A percentile compares a stretch with the other conserved stretches of the same genome.
Evolutionary conservation across 2,329 filamentous ascomycete genomes (phyloP).

Genomic region (Plenodomus tracheiphilus): DNA sequence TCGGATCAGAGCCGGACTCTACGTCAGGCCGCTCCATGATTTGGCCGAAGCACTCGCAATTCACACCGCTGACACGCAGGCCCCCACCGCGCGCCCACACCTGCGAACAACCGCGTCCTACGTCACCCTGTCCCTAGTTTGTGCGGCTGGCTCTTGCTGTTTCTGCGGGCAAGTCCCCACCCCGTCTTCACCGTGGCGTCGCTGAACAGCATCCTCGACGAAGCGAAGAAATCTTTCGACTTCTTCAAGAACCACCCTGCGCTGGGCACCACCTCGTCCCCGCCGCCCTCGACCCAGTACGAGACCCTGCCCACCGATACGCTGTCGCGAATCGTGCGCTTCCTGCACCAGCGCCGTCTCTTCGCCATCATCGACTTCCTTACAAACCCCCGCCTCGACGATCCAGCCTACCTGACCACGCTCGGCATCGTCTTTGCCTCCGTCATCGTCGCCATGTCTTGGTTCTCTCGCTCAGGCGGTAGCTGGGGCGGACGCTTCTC

Average conservation of each 20-base stretch:
- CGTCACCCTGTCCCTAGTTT: conserved; percentile 15
- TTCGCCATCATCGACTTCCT: conserved; percentile 27
- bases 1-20: conserved; percentile 1
- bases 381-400: conserved; percentile 37
- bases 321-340: too few species aligned
- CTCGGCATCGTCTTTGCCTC: conserved; percentile 43
- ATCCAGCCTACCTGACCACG: conserved; percentile 37
- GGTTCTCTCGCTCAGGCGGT: conserved; percentile 51
- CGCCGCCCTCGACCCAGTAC: too few species aligned
- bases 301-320: conserved; percentile 19
- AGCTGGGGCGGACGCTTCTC: conserved; percentile 52
- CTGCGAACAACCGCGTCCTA: conserved; percentile 6
- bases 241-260: conserved; percentile 39
- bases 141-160: conserved; percentile 17
- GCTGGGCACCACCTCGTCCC: too few species aligned
- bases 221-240: conserved; percentile 42
- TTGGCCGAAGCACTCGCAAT: conserved; percentile 10
- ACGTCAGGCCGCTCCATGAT: conserved; percentile 17
- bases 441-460: conserved; percentile 50
- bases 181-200: conserved; percentile 41
- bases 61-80: conserved; percentile 4
- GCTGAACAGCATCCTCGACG: conserved; percentile 34
- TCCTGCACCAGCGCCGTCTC: too few species aligned
- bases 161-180: conserved; percentile 14
- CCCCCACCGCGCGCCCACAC: conserved; percentile 7